Evolutionary conservation across 2,329 filamentous ascomycete species (phyloP).

Genomic region (Xylariaceae sp.): DNA sequence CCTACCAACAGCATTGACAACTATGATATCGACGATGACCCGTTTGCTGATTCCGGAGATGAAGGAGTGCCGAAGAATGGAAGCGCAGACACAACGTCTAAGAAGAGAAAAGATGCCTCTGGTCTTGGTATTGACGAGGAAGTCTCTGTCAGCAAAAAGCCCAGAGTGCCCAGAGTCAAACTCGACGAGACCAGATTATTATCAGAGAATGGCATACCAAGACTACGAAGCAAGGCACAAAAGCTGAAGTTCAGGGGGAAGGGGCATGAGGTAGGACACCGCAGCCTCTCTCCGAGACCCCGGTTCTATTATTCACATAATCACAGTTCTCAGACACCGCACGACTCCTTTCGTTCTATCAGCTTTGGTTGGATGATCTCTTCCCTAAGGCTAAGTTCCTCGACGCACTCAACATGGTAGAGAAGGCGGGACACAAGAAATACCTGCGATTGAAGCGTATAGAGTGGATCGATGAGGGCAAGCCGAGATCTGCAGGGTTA

Average conservation of each 20-base stretch:
- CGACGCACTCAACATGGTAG: slow-evolving; percentile 87
- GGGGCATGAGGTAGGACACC: slow-evolving; percentile 75
- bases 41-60: slow-evolving; percentile 51
- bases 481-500: slow-evolving; percentile 51
- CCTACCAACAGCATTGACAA: slow-evolving; percentile 74
- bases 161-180: slow-evolving; percentile 76
- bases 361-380: slow-evolving; percentile 94
- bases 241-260: slow-evolving; percentile 86
- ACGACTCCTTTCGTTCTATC: slow-evolving; percentile 85
- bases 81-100: slow-evolving; percentile 39
- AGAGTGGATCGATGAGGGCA: slow-evolving; percentile 83
- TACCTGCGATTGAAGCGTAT: slow-evolving; percentile 74
- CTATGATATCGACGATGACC: slow-evolving; percentile 69
- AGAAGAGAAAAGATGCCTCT: slow-evolving; percentile 56
- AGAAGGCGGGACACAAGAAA: slow-evolving; percentile 90
- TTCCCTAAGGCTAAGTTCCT: slow-evolving; percentile 94
- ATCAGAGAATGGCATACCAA: slow-evolving; percentile 82
- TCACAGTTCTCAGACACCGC: slow-evolving; percentile 80
- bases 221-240: slow-evolving; percentile 73
- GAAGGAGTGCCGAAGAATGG: slow-evolving; percentile 41
- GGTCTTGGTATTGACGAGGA: slow-evolving; percentile 84
- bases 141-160: slow-evolving; percentile 79
- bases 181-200: slow-evolving; percentile 87
- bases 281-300: neutral
- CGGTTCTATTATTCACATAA: slow-evolving; percentile 10